Evolutionary conservation across 2,329 filamentous ascomycete species (phyloP), one percentile per base, ranked within the genome.

Genomic region (Chaetomiaceae sp.): DNA sequence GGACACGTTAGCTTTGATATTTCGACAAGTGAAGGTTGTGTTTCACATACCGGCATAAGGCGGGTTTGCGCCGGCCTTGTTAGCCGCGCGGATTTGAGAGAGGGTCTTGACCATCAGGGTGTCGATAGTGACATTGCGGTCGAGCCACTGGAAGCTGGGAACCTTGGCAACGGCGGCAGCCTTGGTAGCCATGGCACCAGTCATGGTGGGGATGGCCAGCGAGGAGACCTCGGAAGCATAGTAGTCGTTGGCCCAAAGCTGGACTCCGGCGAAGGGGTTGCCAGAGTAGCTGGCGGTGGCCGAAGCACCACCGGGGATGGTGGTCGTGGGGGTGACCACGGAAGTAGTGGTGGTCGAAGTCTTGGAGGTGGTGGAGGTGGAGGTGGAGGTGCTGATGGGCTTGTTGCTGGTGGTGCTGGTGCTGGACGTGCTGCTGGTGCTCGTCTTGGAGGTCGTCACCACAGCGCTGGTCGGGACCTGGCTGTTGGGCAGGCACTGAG

Each of bases 191-290:
- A 77, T 68, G 20, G 78, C 71, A 4, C 76, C 73, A 9, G 77
- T 77, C 53, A 88, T 67, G 14, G 77, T 79, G 8, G 85, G 83
- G 17, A 87, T 76, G 7, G 85, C 85, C 16, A 75, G 67, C 31
- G 64, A 73, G 49, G 72, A 70, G 50, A 81, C 70, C 63, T 81
- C 76, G 16, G 74, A 75, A n/a, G 73, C 69, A 60, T 81, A 81
- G 68, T 73, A 79, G 49, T 63, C 65, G 66, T 81, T 81, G 61
- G 76, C 73, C 70, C 74, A 79, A 59, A 74, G 67, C 44, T 70
- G 64, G 44, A 78, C 73, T 14, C 72, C 75, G 10, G 62, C 54
- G 63, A 77, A 80, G 13, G 76, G 76, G 67, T 81, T 81, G n/a
- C 80, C 81, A 13, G 73, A 65, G 58, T 70, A 73, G 35, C 66